Evolutionary conservation across 2,329 filamentous ascomycete species (phyloP), one percentile per base, ranked within the genome.

Genomic region (Fusarium verrucosum): DNA sequence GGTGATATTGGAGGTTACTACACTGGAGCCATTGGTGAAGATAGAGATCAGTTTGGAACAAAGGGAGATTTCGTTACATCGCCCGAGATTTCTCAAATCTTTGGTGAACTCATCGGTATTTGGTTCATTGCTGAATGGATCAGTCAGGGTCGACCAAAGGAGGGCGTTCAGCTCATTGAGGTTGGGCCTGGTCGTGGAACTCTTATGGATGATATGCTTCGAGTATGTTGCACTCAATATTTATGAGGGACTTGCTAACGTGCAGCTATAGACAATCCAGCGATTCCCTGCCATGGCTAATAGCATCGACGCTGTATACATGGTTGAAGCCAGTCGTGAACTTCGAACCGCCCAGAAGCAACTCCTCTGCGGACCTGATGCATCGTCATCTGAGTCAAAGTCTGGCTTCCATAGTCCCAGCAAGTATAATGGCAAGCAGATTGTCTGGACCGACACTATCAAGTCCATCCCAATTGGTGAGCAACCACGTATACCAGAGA

Each of bases 121-220:
- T 99, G 95, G 95, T 89, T 97, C 62, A 89, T 98, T 47, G 89
- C 94, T 37, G 95, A 99, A 82, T 99, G 95, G 94, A 91, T 98
- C 76, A 90, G 91, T 36, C 95, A 99, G 76, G 94, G 93, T 16
- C 85, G 84, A 59, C 90, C 86, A 52, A 86, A 81, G 60, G 82
- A 85, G 26, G 92, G 92, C 23, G 88, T 97, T 16, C 90, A 97
- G 75, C 82, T 99, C 65, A 92, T 99, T 73, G 95, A 99, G 78
- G 88, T 98, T 68, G 95, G 95, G 0, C 95, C 95, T 5, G 95
- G 95, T 13, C 88, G 94, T 75, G 95, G 95, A 14, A 99, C 95
- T 14, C 80, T 99, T 70, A 99, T 99, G 94, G 92, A 94, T 78
- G 95, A 99, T 80, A 91, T 98, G 79, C 79, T 99, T 68, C 85